Evolutionary conservation across 768 basidiomycete genomes (phyloP), one percentile per base, ranked within the genome.

Genomic region (Lepiota brunneoincarnata): DNA sequence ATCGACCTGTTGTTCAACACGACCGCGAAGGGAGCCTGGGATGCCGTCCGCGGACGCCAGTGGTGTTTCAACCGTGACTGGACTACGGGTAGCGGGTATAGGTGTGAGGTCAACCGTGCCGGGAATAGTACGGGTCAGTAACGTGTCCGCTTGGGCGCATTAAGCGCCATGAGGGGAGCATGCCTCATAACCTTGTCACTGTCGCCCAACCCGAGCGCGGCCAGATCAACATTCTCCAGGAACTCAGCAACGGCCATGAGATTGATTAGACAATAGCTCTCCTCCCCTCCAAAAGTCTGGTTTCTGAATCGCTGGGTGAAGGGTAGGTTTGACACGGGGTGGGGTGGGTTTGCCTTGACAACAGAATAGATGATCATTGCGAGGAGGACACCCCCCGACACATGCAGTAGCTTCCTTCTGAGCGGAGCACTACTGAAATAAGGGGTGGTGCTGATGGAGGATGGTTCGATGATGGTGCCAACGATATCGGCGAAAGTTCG

Each of bases 201-300:
- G 48, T 86, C 83, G 5, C 79, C 82, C 5, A 92, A 69, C 4
- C 79, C 80, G n/a, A 81, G 61, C 18, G 72, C 76, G 60, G 80
- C 86, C 52, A 97, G 75, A 71, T 98, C 93, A 34, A 98, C 93
- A 65, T 94, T 91, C 72, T 96, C 93, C 48, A 98, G 75, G 67
- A 98, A 99, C 65, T 98, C 95, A 1, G 91, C 91, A 4, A 96
- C 94, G 10, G 96, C 96, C 77, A 95, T 84, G 36, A 97, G 75
- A 69, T 97, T 98, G 67, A 98, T 90, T 37, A 96, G 78, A 55
- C 94, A 98, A 63, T 94, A 99, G 44, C 84, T 86, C 62, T 92
- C 91, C 64, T 98, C 93, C 1, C 94, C 94, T 0, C 85, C 83
- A n/a, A 46, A 37, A 12, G 40, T 39, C 51, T 81, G 78, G 51